Base-by-base conservation (phyloP, 2,329 filamentous ascomycete genomes). In the Diaporthe longicolla region DNA sequence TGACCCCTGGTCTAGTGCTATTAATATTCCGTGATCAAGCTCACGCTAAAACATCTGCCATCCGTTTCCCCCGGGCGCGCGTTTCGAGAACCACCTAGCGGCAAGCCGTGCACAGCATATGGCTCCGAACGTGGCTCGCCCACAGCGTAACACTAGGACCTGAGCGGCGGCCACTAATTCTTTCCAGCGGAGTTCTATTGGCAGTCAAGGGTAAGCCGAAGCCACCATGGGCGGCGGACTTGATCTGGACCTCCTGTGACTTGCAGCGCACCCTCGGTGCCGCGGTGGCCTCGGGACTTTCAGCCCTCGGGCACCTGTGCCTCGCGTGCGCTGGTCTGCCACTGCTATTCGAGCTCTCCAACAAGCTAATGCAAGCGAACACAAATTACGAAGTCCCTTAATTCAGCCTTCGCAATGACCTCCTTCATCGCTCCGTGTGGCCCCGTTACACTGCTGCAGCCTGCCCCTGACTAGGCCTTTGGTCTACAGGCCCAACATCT, bases 11-110 rank as follows among this genome's bases (percentile, higher is more conserved):
- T 2, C 32, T 37, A 24, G 35, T 13, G 52, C 61, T 26, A 52
- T 19, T 52, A 35, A 66, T 66, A 35, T 50, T 66, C 63, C 29
- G 21, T 8, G 45, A 26, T 52, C 29, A 66, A 66, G 45, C 63
- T 52, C 45, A 40, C 29, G 63, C 63, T 66, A 66, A 66, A 66
- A 66, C 63, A 66, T 52, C 45, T 66, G 63, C 8, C 45, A 66
- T 66, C 63, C 45, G 45, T 66, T 66, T 11, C 37, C 63, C 13
- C 63, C 29, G n/a, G 9, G 63, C 63, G 63, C 63, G 63, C 45
- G 63, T 66, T 66, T 66, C 63, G 63, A n/a, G 63, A 66, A 52
- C 63, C 32, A 19, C 45, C 32, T 66, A 66, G 63, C 45, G 63
- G 63, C 63, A 66, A 66, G 15, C 63, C 63, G 63, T 66, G 24